These are phyloP conservation scores for Phylloboletellus chloephorus DNA, from an alignment of 1,284 basidiomycete species.

Conservation along the genomic window DNA sequence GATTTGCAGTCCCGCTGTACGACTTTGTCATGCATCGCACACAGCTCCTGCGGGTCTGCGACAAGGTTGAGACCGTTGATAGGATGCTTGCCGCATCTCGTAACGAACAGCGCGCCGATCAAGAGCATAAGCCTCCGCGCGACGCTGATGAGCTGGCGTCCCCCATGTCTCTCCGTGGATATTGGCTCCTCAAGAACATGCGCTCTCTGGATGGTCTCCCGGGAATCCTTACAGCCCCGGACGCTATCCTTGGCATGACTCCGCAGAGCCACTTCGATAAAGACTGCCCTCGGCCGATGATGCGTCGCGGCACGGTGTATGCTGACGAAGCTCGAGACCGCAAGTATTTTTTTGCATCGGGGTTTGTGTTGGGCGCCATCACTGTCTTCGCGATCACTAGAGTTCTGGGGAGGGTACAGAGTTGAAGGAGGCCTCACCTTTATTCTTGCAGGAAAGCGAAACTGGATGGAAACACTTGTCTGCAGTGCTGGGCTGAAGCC, in stretches of 20 bases:
- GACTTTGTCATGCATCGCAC: conserved; percentile 43
- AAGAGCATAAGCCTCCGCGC: not conserved
- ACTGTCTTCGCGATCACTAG: conserved; percentile 5
- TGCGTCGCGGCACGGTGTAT: conserved; percentile 1
- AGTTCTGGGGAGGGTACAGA: conserved; percentile 5
- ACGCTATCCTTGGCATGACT: conserved; percentile 8
- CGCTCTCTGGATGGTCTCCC: conserved; percentile 49
- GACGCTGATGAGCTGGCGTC: conserved; percentile 8
- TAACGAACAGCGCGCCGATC: not conserved
- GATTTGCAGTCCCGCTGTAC: conserved; percentile 48
- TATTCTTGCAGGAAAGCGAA: too few relatives aligned
- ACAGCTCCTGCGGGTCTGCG: conserved; percentile 30
- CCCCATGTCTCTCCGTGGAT: conserved; percentile 37
- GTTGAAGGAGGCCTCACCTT: not conserved
- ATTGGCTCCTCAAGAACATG: conserved; percentile 44
- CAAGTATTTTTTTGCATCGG: conserved; percentile 16
- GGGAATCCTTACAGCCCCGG: conserved; percentile 30
- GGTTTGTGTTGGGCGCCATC: conserved; percentile 17
- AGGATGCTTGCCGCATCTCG: conserved; percentile 4
- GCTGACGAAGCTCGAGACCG: not conserved
- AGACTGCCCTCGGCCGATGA: conserved; percentile 9
- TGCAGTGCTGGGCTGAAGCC: too few relatives aligned
- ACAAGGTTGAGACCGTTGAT: conserved; percentile 30
- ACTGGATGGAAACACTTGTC: too few relatives aligned
- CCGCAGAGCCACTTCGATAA: conserved; percentile 20